Evolutionary conservation across 768 basidiomycete species (phyloP).

Genomic region (Filobasidium wieringae): DNA sequence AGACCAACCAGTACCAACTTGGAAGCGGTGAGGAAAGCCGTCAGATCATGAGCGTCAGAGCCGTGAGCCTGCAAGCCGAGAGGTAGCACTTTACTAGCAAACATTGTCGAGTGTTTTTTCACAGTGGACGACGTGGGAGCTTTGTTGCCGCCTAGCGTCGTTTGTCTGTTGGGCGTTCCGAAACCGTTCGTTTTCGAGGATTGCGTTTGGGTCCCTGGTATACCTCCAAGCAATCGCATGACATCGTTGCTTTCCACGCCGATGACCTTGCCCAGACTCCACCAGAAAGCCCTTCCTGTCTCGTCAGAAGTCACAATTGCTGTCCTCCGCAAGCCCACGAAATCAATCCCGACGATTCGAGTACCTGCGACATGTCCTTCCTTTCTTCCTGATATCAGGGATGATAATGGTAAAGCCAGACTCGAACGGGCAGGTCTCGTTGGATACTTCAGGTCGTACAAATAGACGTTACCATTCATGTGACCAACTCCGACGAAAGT

Average conservation of each 20-base stretch:
- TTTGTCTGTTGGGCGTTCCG: not conserved
- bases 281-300: conserved; percentile 82
- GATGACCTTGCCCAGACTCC: conserved; percentile 82
- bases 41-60: conserved; percentile 65
- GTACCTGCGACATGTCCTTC: conserved; percentile 63
- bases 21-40: conserved; percentile 74
- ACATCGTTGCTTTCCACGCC: conserved; percentile 93
- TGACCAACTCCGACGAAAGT: conserved; percentile 87
- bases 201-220: conserved; percentile 46
- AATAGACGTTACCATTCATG: conserved; percentile 65
- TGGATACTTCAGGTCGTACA: conserved; percentile 69
- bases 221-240: conserved; percentile 82
- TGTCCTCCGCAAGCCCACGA: conserved; percentile 83
- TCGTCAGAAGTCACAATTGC: conserved; percentile 86
- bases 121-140: not conserved
- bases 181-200: conserved; percentile 19
- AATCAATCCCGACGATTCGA: conserved; percentile 61
- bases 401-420: conserved; percentile 36
- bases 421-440: conserved; percentile 55
- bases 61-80: conserved; percentile 60
- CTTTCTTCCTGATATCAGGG: conserved; percentile 60
- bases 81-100: conserved; percentile 71
- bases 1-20: conserved; percentile 89
- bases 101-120: conserved; percentile 44
- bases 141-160: not conserved